These are phyloP conservation scores for Plasmodium malariae DNA, from an alignment of 169 alveolate species.

Conservation along the genomic window DNA sequence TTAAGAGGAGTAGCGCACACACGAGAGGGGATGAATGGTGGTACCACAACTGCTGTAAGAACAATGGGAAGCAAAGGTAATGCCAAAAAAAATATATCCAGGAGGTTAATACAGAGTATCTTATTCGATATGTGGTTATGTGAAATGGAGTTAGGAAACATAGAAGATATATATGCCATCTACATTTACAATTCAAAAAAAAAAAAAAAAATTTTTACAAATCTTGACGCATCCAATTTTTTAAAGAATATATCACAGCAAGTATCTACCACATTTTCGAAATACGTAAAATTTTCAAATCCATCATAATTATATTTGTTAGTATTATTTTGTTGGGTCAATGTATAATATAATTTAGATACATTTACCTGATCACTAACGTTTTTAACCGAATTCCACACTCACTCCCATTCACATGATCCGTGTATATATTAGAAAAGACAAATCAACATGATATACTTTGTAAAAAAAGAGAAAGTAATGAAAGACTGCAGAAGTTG, in stretches of 20 bases:
- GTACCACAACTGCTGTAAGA: not conserved
- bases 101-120: constrained; percentile 14
- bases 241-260: constrained; percentile 21
- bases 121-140: constrained; percentile 64
- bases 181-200: constrained; percentile 12
- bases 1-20: not conserved
- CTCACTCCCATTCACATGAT: too few species aligned
- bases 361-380: too few species aligned
- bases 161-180: constrained; percentile 43
- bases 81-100: not conserved
- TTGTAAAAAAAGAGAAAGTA: too few species aligned
- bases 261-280: constrained; percentile 19
- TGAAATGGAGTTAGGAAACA: constrained; percentile 51
- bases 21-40: not conserved
- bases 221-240: constrained; percentile 21
- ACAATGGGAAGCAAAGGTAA: not conserved
- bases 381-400: too few species aligned
- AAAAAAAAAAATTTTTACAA: not conserved
- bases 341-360: too few species aligned
- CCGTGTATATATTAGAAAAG: too few species aligned
- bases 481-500: too few species aligned
- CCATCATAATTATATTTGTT: too few species aligned
- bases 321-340: too few species aligned
- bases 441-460: too few species aligned
- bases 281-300: constrained; percentile 12